A percentile compares a stretch with the other conserved stretches of the same genome.
phyloP scores from a whole-genome alignment of 495 filamentous ascomycete species.

The Cercophora scortea region DNA sequence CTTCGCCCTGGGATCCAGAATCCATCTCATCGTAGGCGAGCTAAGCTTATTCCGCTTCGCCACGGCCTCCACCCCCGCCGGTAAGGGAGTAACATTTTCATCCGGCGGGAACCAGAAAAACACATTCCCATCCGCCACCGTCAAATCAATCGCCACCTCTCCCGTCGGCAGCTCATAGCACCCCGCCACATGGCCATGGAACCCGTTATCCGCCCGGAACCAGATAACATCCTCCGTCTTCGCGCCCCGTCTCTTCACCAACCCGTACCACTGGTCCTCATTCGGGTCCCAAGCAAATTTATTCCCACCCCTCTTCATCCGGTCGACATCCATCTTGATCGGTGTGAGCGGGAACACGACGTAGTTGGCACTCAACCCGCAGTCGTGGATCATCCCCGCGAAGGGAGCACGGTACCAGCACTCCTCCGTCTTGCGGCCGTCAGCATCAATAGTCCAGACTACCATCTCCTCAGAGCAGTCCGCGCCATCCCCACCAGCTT shows the following conservation, averaged over 20 bases:
- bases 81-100: slow-evolving; percentile 13
- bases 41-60: slow-evolving; percentile 30
- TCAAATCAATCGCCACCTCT: slow-evolving; percentile 44
- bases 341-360: slow-evolving; percentile 45
- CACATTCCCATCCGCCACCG: slow-evolving; percentile 48
- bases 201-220: slow-evolving; percentile 39
- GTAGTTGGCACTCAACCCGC: slow-evolving; percentile 44
- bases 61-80: slow-evolving; percentile 13
- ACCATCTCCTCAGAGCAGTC: slow-evolving; percentile 41
- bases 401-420: slow-evolving; percentile 44
- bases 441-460: slow-evolving; percentile 34
- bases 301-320: slow-evolving; percentile 46
- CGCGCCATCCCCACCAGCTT: slow-evolving; percentile 36
- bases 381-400: slow-evolving; percentile 51
- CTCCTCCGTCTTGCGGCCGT: slow-evolving; percentile 36
- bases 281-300: slow-evolving; percentile 50
- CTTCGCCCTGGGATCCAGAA: slow-evolving; percentile 40
- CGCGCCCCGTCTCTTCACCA: slow-evolving; percentile 40
- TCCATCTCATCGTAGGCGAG: slow-evolving; percentile 45
- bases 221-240: slow-evolving; percentile 43
- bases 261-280: slow-evolving; percentile 42
- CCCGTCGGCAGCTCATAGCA: slow-evolving; percentile 44
- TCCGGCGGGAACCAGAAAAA: slow-evolving; percentile 51
- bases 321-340: slow-evolving; percentile 41
- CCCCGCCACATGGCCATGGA: slow-evolving; percentile 44